Conservation (phyloP, 306 rosid species). For the Dalbergia oliveri region DNA sequence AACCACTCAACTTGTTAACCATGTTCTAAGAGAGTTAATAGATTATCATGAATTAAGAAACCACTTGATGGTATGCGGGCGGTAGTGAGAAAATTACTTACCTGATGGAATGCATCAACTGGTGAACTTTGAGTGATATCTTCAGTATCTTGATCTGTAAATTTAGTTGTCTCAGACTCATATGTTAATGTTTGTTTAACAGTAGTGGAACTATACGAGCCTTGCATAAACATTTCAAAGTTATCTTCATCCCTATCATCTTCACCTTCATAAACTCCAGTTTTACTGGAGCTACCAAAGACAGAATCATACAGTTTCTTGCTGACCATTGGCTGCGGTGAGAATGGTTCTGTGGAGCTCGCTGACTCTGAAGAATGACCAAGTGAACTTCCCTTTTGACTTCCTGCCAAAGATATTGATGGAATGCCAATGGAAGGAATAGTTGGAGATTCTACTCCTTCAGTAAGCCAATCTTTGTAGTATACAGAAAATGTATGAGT, state of each 20-base stretch:
- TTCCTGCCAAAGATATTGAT: conserved; percentile 48
- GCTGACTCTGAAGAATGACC: conserved; percentile 58
- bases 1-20: no score
- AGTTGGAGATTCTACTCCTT: conserved; percentile 73
- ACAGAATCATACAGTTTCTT: conserved; percentile 75
- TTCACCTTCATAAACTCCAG: conserved; percentile 50
- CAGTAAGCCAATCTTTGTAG: conserved; percentile 90
- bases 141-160: conserved; percentile 55
- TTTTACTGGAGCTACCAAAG: conserved; percentile 53
- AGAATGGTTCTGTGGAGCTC: conserved; percentile 62
- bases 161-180: conserved; percentile 52
- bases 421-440: conserved; percentile 71
- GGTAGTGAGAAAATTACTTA: conserved; percentile 46
- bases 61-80: neutral
- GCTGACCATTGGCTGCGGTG: conserved; percentile 76
- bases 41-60: no score
- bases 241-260: conserved; percentile 48
- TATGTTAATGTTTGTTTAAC: conserved; percentile 51
- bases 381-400: conserved; percentile 52
- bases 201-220: conserved; percentile 57
- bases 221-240: conserved; percentile 42
- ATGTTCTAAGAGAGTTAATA: no score
- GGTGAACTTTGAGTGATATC: conserved; percentile 48
- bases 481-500: conserved; percentile 68
- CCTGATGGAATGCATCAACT: conserved; percentile 52